Conservation (phyloP, 1,284 basidiomycete genomes). For the Leucoagaricus sp. region DNA sequence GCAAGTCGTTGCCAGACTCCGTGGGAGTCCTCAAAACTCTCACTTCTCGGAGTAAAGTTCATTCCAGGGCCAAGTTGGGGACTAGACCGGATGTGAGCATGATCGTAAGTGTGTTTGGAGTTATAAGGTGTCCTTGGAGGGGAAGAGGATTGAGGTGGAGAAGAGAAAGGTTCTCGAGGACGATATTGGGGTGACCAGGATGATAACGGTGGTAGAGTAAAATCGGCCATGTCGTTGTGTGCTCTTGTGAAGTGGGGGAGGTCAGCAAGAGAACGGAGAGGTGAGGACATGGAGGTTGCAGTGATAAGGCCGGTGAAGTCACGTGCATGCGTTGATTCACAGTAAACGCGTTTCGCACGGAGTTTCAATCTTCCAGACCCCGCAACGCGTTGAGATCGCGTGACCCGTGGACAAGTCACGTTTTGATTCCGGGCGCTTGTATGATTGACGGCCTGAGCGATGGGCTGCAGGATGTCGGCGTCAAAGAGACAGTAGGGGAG, state of each 20-base stretch:
- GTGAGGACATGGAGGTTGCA: conserved; percentile 40
- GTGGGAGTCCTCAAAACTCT: conserved; percentile 27
- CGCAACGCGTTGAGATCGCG: conserved; percentile 20
- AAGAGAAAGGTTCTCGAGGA: conserved; percentile 29
- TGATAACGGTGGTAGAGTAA: conserved; percentile 24
- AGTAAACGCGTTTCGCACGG: conserved; percentile 44
- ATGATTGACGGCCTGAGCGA: no score
- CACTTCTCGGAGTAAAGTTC: conserved; percentile 18
- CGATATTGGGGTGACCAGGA: conserved; percentile 22
- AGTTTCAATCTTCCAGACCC: conserved; percentile 30
- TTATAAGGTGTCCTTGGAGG: conserved; percentile 38
- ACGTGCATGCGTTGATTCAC: conserved; percentile 39
- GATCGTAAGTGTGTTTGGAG: conserved; percentile 24
- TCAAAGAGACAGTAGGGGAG: no score
- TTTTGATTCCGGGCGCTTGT: no score
- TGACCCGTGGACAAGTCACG: conserved; percentile 8
- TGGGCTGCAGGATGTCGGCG: no score
- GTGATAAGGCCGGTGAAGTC: conserved; percentile 39
- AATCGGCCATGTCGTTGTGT: conserved; percentile 19
- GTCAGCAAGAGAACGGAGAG: conserved; percentile 26
- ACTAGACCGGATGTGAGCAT: conserved; percentile 37
- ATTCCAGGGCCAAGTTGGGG: conserved; percentile 28
- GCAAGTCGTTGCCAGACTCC: conserved; percentile 22
- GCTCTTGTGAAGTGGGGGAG: conserved; percentile 24
- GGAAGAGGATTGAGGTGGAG: conserved; percentile 39